Base-by-base conservation (phyloP, 306 rosid species). In the Trifolium repens region DNA sequence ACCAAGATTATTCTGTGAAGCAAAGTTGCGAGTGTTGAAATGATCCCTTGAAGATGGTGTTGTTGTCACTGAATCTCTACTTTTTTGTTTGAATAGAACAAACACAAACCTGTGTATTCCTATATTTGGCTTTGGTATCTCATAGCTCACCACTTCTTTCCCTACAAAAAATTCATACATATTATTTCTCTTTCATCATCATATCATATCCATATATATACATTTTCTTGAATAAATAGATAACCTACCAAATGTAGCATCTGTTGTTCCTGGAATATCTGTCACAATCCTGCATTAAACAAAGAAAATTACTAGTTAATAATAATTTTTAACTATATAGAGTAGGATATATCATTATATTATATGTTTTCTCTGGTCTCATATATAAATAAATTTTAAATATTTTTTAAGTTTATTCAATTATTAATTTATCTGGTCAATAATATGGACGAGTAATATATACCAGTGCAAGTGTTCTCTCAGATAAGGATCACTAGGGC, bases 101-200 rank as follows among this genome's bases (percentile, higher is more conserved):
- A 96, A 96, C 86, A 96, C 98, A 79, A 90, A 96, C 96, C 99
- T 92, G 78, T 96, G 99, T 35, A 96, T 96, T 59, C 99, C 99
- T 37, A 96, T 92, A 42, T 86, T 88, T 2, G 99, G 99, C 84
- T 70, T 88, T 66, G 99, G 99, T 34, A 81, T 89, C 86, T 96
- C 99, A 74, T 90, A 92, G 88, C 89, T 92, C 85, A 92, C 86
- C 59, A 73, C 61, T 67, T 96, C 99, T 73, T 81, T 89, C 46
- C 99, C 99, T 94, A 57, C 47, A 71, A 14, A 27, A 2, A 2
- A 0, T 13, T 55, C 61, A 59, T 39, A 7, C 5, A 46, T 46
- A 46, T 12, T 15, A 5, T 50, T 11, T 58, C 15, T 26, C 42
- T 57, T 8, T 58, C 64, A 26, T 11, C 16, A 26, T 5, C 52